A percentile compares a stretch with the other conserved stretches of the same genome.
Conservation (phyloP, 169 alveolate species). For the Eimeria sp. region DNA sequence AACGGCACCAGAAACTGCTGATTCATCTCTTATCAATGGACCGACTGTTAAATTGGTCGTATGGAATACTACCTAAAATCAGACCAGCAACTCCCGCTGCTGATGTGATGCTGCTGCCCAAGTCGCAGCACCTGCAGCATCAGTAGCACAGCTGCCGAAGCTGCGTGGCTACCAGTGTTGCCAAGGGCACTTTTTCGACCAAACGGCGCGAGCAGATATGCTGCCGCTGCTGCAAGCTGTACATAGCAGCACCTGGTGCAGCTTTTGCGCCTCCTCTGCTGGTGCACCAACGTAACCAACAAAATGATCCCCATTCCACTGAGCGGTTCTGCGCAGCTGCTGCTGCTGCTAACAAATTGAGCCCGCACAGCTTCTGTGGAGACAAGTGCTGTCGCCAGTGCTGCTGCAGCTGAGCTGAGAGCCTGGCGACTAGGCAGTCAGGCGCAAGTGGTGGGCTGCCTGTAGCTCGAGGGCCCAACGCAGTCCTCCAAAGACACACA, state of each 20-base stretch:
- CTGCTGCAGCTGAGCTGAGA: conserved; percentile 37
- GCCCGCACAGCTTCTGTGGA: not conserved
- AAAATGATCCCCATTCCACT: conserved; percentile 14
- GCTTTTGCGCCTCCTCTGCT: conserved; percentile 13
- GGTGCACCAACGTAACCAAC: conserved; percentile 44
- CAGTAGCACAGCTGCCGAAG: conserved; percentile 18
- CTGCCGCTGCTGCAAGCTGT: conserved; percentile 25
- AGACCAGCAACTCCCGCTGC: conserved; percentile 58
- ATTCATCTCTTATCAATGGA: not conserved
- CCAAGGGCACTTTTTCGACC: not conserved
- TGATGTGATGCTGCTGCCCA: conserved; percentile 42
- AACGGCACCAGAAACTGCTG: not conserved
- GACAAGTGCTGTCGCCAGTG: conserved; percentile 2
- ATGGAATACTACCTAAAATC: conserved; percentile 39
- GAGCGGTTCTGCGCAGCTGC: conserved; percentile 47
- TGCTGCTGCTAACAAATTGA: conserved; percentile 18
- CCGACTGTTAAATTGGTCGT: conserved; percentile 7
- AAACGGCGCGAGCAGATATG: conserved; percentile 32
- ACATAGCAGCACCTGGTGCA: conserved; percentile 36
- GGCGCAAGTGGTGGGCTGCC: conserved; percentile 83
- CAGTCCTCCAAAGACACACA: conserved; percentile 88
- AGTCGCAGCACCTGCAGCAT: conserved; percentile 28
- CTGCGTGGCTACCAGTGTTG: not conserved
- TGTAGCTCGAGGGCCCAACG: conserved; percentile 88
- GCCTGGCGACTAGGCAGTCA: conserved; percentile 30